Conservation (phyloP, 2,329 filamentous ascomycete genomes). For the Epichloe brachyelytri region DNA sequence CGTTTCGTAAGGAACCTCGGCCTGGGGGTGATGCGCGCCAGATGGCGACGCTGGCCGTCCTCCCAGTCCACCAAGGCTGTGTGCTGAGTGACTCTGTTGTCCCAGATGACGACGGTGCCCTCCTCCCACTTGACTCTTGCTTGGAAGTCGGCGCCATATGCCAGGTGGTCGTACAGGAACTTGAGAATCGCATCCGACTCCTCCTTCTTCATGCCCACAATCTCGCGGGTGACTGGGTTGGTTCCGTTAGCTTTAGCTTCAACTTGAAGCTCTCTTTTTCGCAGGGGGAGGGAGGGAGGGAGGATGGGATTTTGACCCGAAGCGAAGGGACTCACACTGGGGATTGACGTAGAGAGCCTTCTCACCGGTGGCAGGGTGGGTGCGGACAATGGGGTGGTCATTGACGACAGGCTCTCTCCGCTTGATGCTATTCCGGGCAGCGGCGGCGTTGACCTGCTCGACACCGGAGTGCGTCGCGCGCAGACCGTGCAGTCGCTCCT, state of each 20-base stretch:
- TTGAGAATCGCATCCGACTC: conserved; percentile 66
- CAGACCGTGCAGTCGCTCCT: conserved; percentile 67
- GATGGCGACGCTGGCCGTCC: conserved; percentile 61
- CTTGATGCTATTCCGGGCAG: conserved; percentile 54
- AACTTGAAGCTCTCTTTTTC: background rate
- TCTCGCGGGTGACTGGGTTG: conserved; percentile 58
- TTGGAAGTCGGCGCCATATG: conserved; percentile 50
- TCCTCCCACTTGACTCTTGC: conserved; percentile 64
- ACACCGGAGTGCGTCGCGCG: conserved; percentile 69
- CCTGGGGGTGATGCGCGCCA: conserved; percentile 78
- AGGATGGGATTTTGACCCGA: too few species aligned
- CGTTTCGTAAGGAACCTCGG: conserved; percentile 65
- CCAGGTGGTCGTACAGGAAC: conserved; percentile 49
- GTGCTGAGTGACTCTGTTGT: conserved; percentile 70
- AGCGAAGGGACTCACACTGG: conserved; percentile 46
- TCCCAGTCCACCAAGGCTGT: conserved; percentile 74
- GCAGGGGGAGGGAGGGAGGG: too few species aligned
- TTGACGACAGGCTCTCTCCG: conserved; percentile 63
- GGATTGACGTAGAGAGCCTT: conserved; percentile 76
- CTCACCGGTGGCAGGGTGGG: conserved; percentile 71
- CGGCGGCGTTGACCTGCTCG: conserved; percentile 64
- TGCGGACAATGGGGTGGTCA: conserved; percentile 66
- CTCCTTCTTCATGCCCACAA: conserved; percentile 76
- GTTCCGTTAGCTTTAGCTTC: background rate
- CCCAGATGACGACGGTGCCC: conserved; percentile 77